Evolutionary conservation across 2,329 filamentous ascomycete species (phyloP).

Genomic region (Paecilomyces formosus): DNA sequence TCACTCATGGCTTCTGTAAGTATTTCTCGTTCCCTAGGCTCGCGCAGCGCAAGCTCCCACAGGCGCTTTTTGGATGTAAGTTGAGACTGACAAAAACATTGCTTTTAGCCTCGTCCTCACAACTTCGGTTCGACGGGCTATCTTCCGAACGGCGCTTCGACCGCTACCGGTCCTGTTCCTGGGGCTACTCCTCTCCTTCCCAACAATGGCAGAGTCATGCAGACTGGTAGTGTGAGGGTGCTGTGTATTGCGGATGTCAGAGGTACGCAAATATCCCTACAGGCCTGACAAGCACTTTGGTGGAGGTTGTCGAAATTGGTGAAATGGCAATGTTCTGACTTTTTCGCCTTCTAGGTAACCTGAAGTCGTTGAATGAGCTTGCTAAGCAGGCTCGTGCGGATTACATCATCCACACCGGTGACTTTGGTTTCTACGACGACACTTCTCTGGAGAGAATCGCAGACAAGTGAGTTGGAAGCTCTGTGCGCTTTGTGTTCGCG

Average conservation of each 20-base stretch:
- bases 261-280: conserved; percentile 28
- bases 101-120: conserved; percentile 34
- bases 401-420: conserved; percentile 97
- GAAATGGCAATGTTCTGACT: conserved; percentile 1
- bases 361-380: conserved; percentile 91
- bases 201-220: conserved; percentile 44
- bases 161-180: conserved; percentile 31
- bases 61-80: neutral
- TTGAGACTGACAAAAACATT: neutral
- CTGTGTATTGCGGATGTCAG: conserved; percentile 45
- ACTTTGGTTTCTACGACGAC: conserved; percentile 98
- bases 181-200: conserved; percentile 42
- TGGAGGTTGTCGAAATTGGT: neutral
- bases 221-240: conserved; percentile 40
- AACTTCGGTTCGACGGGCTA: conserved; percentile 37
- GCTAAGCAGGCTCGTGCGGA: conserved; percentile 91
- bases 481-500: neutral
- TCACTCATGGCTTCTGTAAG: conserved; percentile 43
- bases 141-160: conserved; percentile 39
- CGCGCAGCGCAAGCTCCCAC: conserved; percentile 1
- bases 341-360: conserved; percentile 62
- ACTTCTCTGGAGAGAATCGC: conserved; percentile 93
- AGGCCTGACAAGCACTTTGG: neutral
- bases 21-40: conserved; percentile 9
- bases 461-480: conserved; percentile 66